Evolutionary conservation across 1,284 basidiomycete genomes (phyloP).

Genomic region (Tylopilus orsonianus): DNA sequence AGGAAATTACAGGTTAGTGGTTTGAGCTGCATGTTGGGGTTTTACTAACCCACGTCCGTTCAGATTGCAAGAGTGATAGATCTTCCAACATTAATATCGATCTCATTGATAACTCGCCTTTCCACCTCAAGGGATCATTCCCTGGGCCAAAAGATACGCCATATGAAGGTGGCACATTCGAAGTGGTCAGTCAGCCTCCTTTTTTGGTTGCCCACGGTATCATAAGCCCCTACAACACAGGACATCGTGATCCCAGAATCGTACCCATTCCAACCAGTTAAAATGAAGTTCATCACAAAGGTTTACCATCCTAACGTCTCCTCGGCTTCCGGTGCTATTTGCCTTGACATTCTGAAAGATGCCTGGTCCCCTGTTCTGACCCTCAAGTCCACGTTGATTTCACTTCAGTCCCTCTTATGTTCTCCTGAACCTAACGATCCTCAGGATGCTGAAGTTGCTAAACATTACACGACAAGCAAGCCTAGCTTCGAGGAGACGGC

Average conservation of each 20-base stretch:
- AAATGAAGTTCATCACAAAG: constrained; percentile 98
- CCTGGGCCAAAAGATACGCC: constrained; percentile 93
- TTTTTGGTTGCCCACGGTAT: constrained; percentile 9
- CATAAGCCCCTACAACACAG: constrained; percentile 40
- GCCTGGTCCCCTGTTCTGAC: constrained; percentile 94
- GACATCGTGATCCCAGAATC: constrained; percentile 94
- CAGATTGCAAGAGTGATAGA: constrained; percentile 94
- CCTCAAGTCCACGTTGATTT: constrained; percentile 95
- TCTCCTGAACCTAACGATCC: constrained; percentile 97
- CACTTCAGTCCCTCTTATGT: constrained; percentile 93
- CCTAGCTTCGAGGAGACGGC: constrained; percentile 91
- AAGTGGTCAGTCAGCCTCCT: constrained; percentile 70
- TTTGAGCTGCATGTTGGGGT: neutral
- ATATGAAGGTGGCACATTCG: constrained; percentile 91
- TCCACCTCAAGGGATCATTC: constrained; percentile 87
- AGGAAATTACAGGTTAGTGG: constrained; percentile 80
- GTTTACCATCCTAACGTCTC: constrained; percentile 98
- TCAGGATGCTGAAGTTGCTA: constrained; percentile 97
- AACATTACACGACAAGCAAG: constrained; percentile 91
- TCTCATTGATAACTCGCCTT: constrained; percentile 84
- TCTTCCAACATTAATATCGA: constrained; percentile 82
- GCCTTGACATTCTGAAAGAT: constrained; percentile 86
- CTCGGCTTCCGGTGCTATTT: constrained; percentile 90
- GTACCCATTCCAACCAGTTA: constrained; percentile 96
- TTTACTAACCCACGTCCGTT: constrained; percentile 4